Evolutionary conservation across 2,329 filamentous ascomycete genomes (phyloP), one percentile per base, ranked within the genome.

Genomic region (Colletotrichum brevisporum): DNA sequence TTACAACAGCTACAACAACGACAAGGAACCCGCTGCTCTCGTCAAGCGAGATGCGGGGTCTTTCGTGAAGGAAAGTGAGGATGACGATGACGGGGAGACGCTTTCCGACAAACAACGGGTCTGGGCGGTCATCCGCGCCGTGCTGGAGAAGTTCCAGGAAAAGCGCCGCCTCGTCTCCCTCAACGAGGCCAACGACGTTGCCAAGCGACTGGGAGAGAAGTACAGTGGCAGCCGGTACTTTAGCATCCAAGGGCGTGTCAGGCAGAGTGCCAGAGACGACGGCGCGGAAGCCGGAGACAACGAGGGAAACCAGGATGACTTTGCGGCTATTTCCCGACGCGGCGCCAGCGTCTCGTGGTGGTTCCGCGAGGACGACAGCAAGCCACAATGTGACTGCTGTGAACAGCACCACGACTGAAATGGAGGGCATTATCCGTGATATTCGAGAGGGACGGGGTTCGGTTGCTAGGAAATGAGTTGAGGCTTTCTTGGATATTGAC

Each of bases 111-210:
- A 59, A 13, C 57, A 67, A 31, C 26, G 57, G 45, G 65, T 73
- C 27, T 73, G 73, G 68, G 74, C 76, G 31, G 66, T 72, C 6
- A 73, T 73, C 15, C 76, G 74, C 74, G 71, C 74, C 8, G 50
- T 75, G 3, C 67, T 77, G 13, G 72, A 76, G 27, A 66, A 74
- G 24, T 69, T 78, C 41, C 75, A 77, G 31, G 78, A 75, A 39
- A 82, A 81, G 71, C 83, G 87, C 31, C 83, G 83, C 3, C 82
- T 89, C 16, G 86, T 88, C 57, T 87, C 83, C 69, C 79, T 89
- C 55, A 83, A 84, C 74, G 85, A 89, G 74, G 87, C 86, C 57
- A 89, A 88, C 73, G 86, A 90, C 73, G 87, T 89, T 71, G 86
- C 87, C 51, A 85, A 83, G 75, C 79, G 87, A 31, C 77, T 89